Conservation (phyloP, 2,329 filamentous ascomycete species). For the Monilinia polystroma region DNA sequence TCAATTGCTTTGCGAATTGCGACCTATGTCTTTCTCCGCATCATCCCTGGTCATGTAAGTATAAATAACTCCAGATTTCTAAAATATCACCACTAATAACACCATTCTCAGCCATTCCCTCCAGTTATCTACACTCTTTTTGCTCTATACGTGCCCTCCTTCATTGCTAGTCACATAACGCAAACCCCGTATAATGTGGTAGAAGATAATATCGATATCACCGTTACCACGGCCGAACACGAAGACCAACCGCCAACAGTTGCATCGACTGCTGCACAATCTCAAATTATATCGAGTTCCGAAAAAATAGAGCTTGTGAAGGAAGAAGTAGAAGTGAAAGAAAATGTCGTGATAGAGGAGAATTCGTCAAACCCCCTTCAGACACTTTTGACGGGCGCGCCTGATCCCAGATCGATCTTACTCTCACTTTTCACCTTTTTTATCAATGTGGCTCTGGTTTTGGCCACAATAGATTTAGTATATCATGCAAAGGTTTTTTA, state of each 20-base stretch:
- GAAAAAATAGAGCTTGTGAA: conserved; percentile 43
- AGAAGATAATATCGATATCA: conserved; percentile 57
- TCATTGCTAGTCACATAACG: conserved; percentile 57
- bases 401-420: conserved; percentile 66
- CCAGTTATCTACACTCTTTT: conserved; percentile 58
- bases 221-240: conserved; percentile 49
- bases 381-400: conserved; percentile 73
- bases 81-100: conserved; percentile 11
- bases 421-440: conserved; percentile 67
- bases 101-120: conserved; percentile 39
- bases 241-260: conserved; percentile 40
- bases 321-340: conserved; percentile 59
- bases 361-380: conserved; percentile 56
- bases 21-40: conserved; percentile 60
- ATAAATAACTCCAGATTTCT: not conserved
- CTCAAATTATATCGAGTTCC: conserved; percentile 31
- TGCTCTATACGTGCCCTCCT: conserved; percentile 64
- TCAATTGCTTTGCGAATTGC: conserved; percentile 52
- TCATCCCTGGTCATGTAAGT: conserved; percentile 45
- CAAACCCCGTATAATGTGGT: conserved; percentile 58
- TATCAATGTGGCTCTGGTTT: conserved; percentile 68
- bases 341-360: conserved; percentile 60
- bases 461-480: conserved; percentile 73
- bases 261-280: conserved; percentile 35
- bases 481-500: conserved; percentile 71